phyloP scores from a whole-genome alignment of 768 basidiomycete species.

The Tephrocybe sp. region DNA sequence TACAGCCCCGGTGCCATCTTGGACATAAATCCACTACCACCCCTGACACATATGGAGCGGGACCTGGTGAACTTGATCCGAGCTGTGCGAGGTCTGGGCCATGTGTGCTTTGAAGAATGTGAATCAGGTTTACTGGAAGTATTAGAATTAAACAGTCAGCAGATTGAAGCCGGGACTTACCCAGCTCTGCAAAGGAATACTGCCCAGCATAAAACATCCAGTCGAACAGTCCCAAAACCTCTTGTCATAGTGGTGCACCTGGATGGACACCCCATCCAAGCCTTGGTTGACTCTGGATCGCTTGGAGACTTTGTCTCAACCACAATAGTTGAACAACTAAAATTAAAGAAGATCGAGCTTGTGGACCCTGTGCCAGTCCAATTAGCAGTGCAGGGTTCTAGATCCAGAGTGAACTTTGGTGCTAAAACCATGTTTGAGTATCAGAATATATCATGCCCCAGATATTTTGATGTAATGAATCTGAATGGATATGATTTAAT shows the following conservation, averaged over 20 bases:
- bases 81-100: too few species aligned
- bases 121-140: too few species aligned
- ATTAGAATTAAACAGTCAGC: background rate
- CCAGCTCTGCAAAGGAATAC: background rate
- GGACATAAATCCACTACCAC: too few species aligned
- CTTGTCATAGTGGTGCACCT: background rate
- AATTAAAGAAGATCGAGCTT: background rate
- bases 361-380: background rate
- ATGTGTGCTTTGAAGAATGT: too few species aligned
- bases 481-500: background rate
- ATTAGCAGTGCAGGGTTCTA: background rate
- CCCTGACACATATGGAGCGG: too few species aligned
- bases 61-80: too few species aligned
- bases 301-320: background rate
- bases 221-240: too few species aligned
- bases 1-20: too few species aligned
- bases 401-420: background rate
- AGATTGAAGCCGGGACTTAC: background rate
- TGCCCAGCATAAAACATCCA: background rate
- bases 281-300: background rate
- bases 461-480: conserved; percentile 3
- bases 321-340: background rate
- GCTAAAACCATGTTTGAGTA: background rate
- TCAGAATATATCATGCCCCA: background rate
- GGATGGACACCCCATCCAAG: background rate